Conservation (phyloP, 2,329 filamentous ascomycete genomes). For the Trichophyton verrucosum region DNA sequence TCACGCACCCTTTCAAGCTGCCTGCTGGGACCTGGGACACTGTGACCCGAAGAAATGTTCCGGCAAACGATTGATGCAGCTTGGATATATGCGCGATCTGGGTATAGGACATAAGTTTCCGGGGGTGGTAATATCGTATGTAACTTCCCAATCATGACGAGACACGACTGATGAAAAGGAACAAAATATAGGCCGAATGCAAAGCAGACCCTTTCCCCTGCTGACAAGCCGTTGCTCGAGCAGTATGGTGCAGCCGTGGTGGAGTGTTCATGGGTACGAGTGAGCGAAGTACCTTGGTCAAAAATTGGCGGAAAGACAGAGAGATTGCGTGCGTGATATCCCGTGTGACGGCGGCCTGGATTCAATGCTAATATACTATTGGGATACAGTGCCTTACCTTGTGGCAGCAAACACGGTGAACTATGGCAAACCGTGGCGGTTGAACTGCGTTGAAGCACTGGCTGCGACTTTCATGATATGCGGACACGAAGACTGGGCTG, state of each 20-base stretch:
- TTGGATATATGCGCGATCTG: constrained; percentile 86
- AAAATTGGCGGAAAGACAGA: constrained; percentile 91
- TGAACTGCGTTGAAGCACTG: constrained; percentile 93
- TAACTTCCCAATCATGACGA: constrained; percentile 3
- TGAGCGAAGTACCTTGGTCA: constrained; percentile 78
- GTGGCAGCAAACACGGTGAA: constrained; percentile 96
- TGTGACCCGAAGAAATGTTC: constrained; percentile 96
- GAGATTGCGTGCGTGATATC: constrained; percentile 44
- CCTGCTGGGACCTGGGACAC: constrained; percentile 95
- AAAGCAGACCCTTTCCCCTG: constrained; percentile 69
- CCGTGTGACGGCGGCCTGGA: not conserved
- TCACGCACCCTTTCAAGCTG: constrained; percentile 62
- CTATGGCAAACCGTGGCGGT: constrained; percentile 85
- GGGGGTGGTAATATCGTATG: constrained; percentile 75
- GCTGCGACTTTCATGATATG: constrained; percentile 91
- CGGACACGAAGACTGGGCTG: constrained; percentile 81
- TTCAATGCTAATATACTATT: not conserved
- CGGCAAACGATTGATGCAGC: constrained; percentile 82
- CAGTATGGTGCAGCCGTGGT: constrained; percentile 89
- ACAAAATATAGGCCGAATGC: constrained; percentile 56
- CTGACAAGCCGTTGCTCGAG: constrained; percentile 69
- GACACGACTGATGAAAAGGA: constrained; percentile 4
- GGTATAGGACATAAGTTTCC: constrained; percentile 82
- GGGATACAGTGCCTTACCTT: constrained; percentile 62
- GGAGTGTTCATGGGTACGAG: constrained; percentile 91